Evolutionary conservation across 352 stramenopile species (phyloP).

Genomic region (Phytophthora fragariae): DNA sequence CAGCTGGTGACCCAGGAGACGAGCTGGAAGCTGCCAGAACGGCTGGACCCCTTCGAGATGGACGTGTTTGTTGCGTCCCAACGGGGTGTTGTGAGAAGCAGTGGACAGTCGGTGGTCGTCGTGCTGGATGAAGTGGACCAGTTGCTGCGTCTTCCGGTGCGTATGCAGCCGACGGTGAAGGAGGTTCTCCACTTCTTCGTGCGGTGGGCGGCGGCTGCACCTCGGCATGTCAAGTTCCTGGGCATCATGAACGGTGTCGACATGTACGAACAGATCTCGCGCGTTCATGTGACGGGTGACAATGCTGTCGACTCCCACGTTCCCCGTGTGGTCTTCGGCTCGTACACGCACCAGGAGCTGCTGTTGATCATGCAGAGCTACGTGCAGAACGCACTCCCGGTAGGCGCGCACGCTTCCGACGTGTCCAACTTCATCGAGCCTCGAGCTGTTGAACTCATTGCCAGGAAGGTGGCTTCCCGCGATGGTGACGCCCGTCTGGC

Average conservation of each 20-base stretch:
- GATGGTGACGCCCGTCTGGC: conserved; percentile 74
- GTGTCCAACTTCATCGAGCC: conserved; percentile 44
- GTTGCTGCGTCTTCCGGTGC: conserved; percentile 53
- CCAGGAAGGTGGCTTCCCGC: conserved; percentile 68
- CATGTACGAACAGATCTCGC: conserved; percentile 69
- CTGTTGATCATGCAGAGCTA: conserved; percentile 56
- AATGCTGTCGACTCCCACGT: conserved; percentile 27
- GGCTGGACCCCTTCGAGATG: conserved; percentile 52
- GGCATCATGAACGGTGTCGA: conserved; percentile 82
- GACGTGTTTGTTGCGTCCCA: conserved; percentile 52
- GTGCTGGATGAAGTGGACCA: conserved; percentile 80
- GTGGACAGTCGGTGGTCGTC: conserved; percentile 35
- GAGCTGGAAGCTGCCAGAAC: conserved; percentile 38
- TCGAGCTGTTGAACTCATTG: conserved; percentile 68
- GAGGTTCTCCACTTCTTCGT: conserved; percentile 67
- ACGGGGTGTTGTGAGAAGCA: background rate
- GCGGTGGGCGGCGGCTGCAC: conserved; percentile 53
- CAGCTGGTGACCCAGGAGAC: conserved; percentile 30
- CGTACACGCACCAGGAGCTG: conserved; percentile 63
- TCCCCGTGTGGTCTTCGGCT: conserved; percentile 62
- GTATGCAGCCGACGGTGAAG: conserved; percentile 54
- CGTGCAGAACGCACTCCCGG: conserved; percentile 28
- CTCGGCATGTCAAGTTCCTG: conserved; percentile 55
- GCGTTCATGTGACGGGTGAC: conserved; percentile 33
- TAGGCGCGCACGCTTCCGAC: background rate